Conservation (phyloP, 2,329 filamentous ascomycete genomes). For the Talaromyces verruculosus region DNA sequence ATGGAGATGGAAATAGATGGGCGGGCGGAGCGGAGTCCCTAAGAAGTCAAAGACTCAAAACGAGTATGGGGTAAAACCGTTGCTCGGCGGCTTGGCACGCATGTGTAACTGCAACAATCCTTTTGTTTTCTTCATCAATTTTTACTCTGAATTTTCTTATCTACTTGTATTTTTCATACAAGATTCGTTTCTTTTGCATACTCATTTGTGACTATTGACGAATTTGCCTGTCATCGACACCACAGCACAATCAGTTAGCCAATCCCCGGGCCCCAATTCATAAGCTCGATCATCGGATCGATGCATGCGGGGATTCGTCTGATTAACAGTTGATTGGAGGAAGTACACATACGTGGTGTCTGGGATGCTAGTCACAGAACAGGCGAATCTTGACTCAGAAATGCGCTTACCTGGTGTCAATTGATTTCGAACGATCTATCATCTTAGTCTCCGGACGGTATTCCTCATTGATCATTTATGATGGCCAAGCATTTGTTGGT, state of each 20-base stretch:
- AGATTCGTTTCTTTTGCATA: background rate
- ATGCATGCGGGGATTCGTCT: background rate
- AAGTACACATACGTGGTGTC: background rate
- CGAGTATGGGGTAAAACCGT: constrained; percentile 12
- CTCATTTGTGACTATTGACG: background rate
- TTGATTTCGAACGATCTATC: background rate
- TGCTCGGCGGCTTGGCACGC: constrained; percentile 6
- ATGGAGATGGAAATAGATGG: background rate
- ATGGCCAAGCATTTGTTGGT: background rate
- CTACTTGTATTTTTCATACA: background rate
- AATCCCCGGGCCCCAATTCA: background rate
- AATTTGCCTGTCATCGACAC: background rate
- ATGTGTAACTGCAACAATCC: background rate
- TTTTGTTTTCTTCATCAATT: background rate
- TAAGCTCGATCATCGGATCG: background rate
- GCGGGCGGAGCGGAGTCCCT: background rate
- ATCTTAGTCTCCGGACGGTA: background rate
- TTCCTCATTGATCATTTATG: background rate
- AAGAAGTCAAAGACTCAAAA: background rate
- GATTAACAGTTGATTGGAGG: background rate
- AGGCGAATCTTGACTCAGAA: background rate
- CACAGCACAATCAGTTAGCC: background rate
- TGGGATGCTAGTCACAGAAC: background rate
- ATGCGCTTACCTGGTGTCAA: background rate
- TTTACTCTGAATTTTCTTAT: background rate